Evolutionary conservation across 768 basidiomycete genomes (phyloP).

Genomic region (Boletellus emodensis): DNA sequence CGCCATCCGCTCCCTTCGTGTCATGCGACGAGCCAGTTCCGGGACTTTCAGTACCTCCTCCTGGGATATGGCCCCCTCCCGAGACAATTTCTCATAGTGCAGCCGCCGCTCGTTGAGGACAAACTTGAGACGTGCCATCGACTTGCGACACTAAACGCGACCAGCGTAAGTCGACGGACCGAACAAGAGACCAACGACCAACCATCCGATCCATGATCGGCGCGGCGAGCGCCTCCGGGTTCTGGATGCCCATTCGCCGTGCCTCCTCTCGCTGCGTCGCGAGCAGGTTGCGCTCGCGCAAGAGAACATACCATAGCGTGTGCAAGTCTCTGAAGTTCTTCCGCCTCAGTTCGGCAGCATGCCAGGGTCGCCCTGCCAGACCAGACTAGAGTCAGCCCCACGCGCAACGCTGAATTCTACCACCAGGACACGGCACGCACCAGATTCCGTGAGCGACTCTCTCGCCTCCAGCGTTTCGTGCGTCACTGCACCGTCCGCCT

Average conservation of each 20-base stretch:
- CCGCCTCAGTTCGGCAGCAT: slow-evolving; percentile 75
- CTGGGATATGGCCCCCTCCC: slow-evolving; percentile 17
- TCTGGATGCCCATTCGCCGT: slow-evolving; percentile 52
- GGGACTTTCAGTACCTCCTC: slow-evolving; percentile 16
- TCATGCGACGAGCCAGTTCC: slow-evolving; percentile 17
- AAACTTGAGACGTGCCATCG: slow-evolving; percentile 95
- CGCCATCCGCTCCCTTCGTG: slow-evolving; percentile 17
- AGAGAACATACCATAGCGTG: slow-evolving; percentile 87
- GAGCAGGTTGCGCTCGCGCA: slow-evolving; percentile 86
- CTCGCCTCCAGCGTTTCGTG: slow-evolving; percentile 47
- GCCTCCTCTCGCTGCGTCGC: slow-evolving; percentile 83
- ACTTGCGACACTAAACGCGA: slow-evolving; percentile 73
- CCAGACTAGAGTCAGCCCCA: slow-evolving; percentile 2
- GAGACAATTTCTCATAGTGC: slow-evolving; percentile 54
- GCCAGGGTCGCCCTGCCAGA: slow-evolving; percentile 80
- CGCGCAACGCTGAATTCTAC: neutral
- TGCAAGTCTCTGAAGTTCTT: slow-evolving; percentile 95
- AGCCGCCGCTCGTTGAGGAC: slow-evolving; percentile 87
- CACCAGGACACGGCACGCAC: slow-evolving; percentile 23
- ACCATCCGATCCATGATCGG: slow-evolving; percentile 43
- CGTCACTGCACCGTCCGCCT: slow-evolving; percentile 45
- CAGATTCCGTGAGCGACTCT: slow-evolving; percentile 33
- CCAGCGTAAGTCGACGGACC: neutral
- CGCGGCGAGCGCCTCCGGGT: slow-evolving; percentile 25
- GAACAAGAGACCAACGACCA: slow-evolving; percentile 14